Evolutionary conservation across 805 yeast species (phyloP), one percentile per base, ranked within the genome.

Genomic region (Yueomyces sinensis): DNA sequence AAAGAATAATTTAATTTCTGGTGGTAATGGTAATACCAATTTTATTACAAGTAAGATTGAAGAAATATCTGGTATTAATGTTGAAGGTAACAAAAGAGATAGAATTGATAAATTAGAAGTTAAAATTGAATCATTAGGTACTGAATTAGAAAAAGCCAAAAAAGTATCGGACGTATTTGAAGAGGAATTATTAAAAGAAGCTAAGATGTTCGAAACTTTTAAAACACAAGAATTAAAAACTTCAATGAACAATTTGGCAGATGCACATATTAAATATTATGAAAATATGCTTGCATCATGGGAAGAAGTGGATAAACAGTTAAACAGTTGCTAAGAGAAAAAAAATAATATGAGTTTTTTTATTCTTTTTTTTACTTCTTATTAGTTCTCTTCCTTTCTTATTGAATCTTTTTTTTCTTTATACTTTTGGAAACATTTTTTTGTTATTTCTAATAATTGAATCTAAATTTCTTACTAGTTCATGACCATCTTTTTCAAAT

Each of bases 211-310:
- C 65, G 94, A 89, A 46, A 68, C 65, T 17, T 80, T 83, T 41
- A 86, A 86, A 56, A 72, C 82, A 22, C 64, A 67, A 27, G 96
- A 89, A 57, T 65, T 87, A 53, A 76, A 78, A 49, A 65, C 68
- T 22, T 70, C 93, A 2, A 66, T 89, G 59, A 62, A 73, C 7
- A 68, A 70, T n/a, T 62, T 89, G 38, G 81, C 94, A 33, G 81
- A 80, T 43, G 74, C 73, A 40, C 81, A 89, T 56, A 74, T 82
- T 36, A 66, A 69, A 19, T 84, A 82, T 49, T 89, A 80, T 56
- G 66, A 70, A 39, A 70, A 69, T 18, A 63, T 83, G 51, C 70
- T 80, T 34, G 70, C 70, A 17, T 76, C 75, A 39, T 84, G 94
- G 94, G 67, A 70, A 23, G 68, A 63, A 25, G 72, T 72, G 9